Conservation (phyloP, 176 grass and related monocot species). For the Lolium multiflorum region DNA sequence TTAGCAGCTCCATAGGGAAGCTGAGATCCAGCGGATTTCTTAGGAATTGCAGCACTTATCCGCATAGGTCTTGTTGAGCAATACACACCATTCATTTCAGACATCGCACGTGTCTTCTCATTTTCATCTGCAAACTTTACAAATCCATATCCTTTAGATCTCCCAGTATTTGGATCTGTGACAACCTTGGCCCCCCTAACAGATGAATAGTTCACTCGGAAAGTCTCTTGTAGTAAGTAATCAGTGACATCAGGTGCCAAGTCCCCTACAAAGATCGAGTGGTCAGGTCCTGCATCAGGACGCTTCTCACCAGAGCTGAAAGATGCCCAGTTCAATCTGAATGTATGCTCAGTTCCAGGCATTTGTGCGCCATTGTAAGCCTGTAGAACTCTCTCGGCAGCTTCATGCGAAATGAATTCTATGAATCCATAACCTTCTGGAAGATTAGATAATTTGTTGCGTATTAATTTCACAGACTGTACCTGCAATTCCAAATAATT, state of each 20-base stretch:
- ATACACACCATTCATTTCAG: constrained; percentile 97
- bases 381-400: constrained; percentile 88
- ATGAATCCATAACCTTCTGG: constrained; percentile 99
- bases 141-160: constrained; percentile 99
- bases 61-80: constrained; percentile 97
- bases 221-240: constrained; percentile 97
- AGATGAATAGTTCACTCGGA: constrained; percentile 79
- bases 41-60: constrained; percentile 93
- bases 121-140: constrained; percentile 97
- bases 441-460: constrained; percentile 87
- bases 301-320: constrained; percentile 95
- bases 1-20: constrained; percentile 66
- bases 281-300: constrained; percentile 70
- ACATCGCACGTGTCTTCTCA: constrained; percentile 98
- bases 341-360: constrained; percentile 96
- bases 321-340: constrained; percentile 98
- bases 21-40: constrained; percentile 75
- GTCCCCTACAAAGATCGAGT: constrained; percentile 98
- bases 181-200: constrained; percentile 99
- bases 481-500: constrained; percentile 61
- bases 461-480: constrained; percentile 88
- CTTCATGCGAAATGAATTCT: constrained; percentile 92
- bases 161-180: constrained; percentile 92
- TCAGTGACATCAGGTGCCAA: constrained; percentile 98
- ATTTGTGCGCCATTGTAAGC: constrained; percentile 91